Evolutionary conservation across 257 asterid species (phyloP).

Genomic region (Solanum okadae): DNA sequence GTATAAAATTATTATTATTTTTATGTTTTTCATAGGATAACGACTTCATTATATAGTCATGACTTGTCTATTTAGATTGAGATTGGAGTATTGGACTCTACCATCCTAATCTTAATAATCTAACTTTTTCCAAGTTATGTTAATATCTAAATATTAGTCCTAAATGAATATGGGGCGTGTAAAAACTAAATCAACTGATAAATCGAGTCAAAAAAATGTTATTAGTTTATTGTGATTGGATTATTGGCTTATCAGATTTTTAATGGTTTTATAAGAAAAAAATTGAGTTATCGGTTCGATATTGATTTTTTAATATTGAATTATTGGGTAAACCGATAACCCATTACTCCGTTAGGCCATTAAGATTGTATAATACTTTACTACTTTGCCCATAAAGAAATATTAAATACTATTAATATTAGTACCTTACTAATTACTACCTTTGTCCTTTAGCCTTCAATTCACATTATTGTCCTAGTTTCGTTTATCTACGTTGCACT

Average conservation of each 20-base stretch:
- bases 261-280: neutral
- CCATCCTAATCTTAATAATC: neutral
- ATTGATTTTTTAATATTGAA: too few relatives aligned
- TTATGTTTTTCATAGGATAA: neutral
- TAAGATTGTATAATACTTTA: too few relatives aligned
- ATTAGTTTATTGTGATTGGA: neutral
- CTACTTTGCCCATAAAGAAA: neutral
- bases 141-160: neutral
- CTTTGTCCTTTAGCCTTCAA: too few relatives aligned
- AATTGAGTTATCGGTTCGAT: accelerated
- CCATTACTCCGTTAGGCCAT: too few relatives aligned
- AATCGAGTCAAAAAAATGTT: too few relatives aligned
- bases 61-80: neutral
- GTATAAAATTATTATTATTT: neutral
- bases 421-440: too few relatives aligned
- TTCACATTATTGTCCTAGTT: neutral
- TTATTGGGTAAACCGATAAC: too few relatives aligned
- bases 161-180: neutral
- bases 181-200: too few relatives aligned
- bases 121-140: neutral
- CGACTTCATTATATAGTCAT: neutral
- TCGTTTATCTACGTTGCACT: neutral
- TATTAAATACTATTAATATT: too few relatives aligned
- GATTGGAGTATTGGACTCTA: neutral
- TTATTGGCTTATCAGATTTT: too few relatives aligned